Evolutionary conservation across 257 asterid species (phyloP).

Genomic region (Capsicum rhomboideum): DNA sequence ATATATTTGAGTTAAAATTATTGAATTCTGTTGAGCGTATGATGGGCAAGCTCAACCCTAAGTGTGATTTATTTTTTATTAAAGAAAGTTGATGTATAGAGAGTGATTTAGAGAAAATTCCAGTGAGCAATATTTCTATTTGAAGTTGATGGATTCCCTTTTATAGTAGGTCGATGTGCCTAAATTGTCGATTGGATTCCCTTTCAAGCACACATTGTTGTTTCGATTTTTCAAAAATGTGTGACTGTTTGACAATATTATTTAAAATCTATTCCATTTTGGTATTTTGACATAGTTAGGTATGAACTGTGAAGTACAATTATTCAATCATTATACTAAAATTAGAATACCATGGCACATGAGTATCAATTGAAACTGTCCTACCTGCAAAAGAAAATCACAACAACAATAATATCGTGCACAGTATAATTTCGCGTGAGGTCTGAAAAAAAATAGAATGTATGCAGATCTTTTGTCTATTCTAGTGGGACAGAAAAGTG

Average conservation of each 20-base stretch:
- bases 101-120: background rate
- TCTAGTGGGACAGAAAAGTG: too few relatives aligned
- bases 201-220: background rate
- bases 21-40: too few relatives aligned
- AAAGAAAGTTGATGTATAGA: background rate
- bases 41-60: too few relatives aligned
- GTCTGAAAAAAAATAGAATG: too few relatives aligned
- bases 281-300: background rate
- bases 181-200: background rate
- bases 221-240: background rate
- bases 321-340: background rate
- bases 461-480: too few relatives aligned
- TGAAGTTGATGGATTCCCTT: background rate
- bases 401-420: too few relatives aligned
- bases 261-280: background rate
- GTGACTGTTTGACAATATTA: background rate
- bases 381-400: background rate
- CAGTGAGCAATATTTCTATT: background rate
- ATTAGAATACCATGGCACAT: background rate
- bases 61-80: background rate
- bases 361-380: background rate
- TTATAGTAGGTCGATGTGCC: background rate
- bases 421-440: too few relatives aligned
- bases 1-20: background rate
- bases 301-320: background rate